Base-by-base conservation (phyloP, 148 eudicot genomes). In the Silene latifolia region DNA sequence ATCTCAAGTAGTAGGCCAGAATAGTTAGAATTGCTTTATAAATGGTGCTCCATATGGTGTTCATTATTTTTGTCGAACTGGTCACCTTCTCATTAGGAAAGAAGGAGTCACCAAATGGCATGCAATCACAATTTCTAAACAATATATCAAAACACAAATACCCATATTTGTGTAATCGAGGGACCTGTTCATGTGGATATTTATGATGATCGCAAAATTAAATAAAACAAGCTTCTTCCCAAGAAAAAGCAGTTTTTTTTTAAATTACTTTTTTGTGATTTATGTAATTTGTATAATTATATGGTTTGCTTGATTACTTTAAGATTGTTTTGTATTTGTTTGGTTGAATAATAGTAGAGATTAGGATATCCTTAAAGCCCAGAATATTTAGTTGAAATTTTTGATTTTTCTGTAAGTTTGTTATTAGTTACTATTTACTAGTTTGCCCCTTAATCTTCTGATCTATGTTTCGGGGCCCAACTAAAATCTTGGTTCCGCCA, bases 211-310 rank as follows among this genome's bases (percentile, higher is more conserved):
- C 39, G 96, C 9, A 94, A 94, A 76, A 90, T 94, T 81, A 94
- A 94, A 51, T 96, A 94, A 83, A 94, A 94, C 83, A 94, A 94
- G 32, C 91, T 94, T 69, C 97, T 91, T 67, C 91, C 98, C 69
- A 93, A 93, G 85, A 89, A 91, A 73, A 74, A 84, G 1, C 66
- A 91, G 95, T 97, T 89, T 32, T 4, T 19, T 29, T 48, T 14
- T 69, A n/a, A n/a, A n/a, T n/a, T n/a, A n/a, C 29, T 27, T 27
- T 27, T 27, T 27, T 1, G 29, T 27, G 29, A 27, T 3, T 27
- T 27, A 3, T 1, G 29, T 27, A 27, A 21, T 19, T 46, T 10
- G 0, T 58, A 11, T n/a, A 12, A 53, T 2, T 25, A 18, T 21
- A 47, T 25, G 32, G 62, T 71, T 53, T 48, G 53, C 53, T 48